Base-by-base conservation (phyloP, 1,284 basidiomycete species). In the Macrocystidia cucumis region DNA sequence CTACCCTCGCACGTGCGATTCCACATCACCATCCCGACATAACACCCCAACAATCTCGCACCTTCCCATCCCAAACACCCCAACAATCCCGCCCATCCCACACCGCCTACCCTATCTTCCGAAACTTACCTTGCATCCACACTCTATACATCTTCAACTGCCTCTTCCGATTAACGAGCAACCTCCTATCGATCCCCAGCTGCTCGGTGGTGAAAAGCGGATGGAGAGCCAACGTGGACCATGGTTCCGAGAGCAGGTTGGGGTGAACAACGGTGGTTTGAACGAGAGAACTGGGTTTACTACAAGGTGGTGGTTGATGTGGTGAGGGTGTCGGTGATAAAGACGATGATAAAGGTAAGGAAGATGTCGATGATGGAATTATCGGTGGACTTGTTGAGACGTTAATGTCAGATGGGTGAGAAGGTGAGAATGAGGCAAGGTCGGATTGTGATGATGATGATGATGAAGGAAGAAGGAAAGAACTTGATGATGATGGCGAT, bases 61-160 rank as follows among this genome's bases (percentile, higher is more conserved):
- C n/a, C n/a, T n/a, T n/a, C n/a, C n/a, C n/a, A n/a, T n/a, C n/a
- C n/a, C n/a, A n/a, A n/a, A n/a, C n/a, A n/a, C n/a, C n/a, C n/a
- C n/a, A n/a, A n/a, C n/a, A n/a, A n/a, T n/a, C n/a, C n/a, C n/a
- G n/a, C n/a, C n/a, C n/a, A n/a, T n/a, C n/a, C n/a, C n/a, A n/a
- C n/a, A n/a, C n/a, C n/a, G n/a, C n/a, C n/a, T n/a, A n/a, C n/a
- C n/a, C n/a, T n/a, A n/a, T n/a, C n/a, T 85, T 88, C 35, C 67
- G 63, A 49, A 91, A 92, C 56, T 86, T 88, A 3, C 78, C 87
- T 59, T 95, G 90, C 77, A 93, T 81, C 90, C 90, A 95, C 3
- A 92, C 87, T 29, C 92, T 68, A 56, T 93, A 95, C 92, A 97
- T 97, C 60, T 93, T 91, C 36, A 93, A 62, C 61, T 91, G 83